Evolutionary conservation across 1,284 basidiomycete species (phyloP), one percentile per base, ranked within the genome.

Genomic region (Cronartium quercuum): DNA sequence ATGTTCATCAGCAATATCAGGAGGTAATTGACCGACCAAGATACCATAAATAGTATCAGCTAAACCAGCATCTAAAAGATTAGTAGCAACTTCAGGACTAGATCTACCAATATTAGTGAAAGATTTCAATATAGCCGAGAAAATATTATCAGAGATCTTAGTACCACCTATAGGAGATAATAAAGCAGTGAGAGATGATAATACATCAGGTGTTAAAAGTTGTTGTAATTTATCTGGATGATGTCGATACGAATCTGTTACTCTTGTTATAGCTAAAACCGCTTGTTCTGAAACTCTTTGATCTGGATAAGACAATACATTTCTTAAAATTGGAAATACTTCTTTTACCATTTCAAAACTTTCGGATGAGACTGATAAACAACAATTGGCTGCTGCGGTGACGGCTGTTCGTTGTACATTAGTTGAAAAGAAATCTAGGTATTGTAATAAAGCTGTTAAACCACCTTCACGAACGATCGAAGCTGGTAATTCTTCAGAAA

Each of bases 371-470:
- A 95, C 87, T 80, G 92, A 92, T 67, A 92, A 88, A 82, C 94
- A 96, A 79, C 94, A 97, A 79, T 96, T 96, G 40, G 94, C 90
- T 4, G 93, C 93, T 21, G 94, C 93, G 78, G 94, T 93, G n/a
- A 97, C 85, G 21, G 94, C 94, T 0, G 92, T 96, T 69, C 94
- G 87, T 82, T 97, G 94, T 7, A 96, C 93, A 62, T 93, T 91
- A 78, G 94, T 96, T 12, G 92, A 94, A 83, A 97, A 96, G 84
- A 97, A 97, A 81, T 96, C 94, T 77, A 97, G 88, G 83, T 90
- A 96, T 81, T 91, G 92, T 78, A 97, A 87, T 41, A 97, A 84
- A 21, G 94, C 94, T 29, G 90, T 88, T 21, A 97, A 86, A 51
- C 94, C 94, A 67, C 91, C 92, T 84, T 96, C 94, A 66, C 92